phyloP scores from a whole-genome alignment of 495 filamentous ascomycete genomes.

The Physcia stellaris region DNA sequence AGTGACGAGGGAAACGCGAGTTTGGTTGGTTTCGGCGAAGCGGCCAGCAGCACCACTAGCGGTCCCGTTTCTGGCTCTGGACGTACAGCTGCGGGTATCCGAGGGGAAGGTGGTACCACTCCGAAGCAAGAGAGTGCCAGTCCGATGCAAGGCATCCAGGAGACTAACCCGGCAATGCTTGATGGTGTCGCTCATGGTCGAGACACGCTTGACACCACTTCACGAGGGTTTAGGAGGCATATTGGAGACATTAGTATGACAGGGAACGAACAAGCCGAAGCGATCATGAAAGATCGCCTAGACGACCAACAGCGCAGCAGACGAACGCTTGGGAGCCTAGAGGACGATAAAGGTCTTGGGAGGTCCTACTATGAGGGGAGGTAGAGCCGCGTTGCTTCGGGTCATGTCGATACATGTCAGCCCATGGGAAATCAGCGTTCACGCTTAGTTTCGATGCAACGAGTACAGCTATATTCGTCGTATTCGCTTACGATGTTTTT shows the following conservation, averaged over 20 bases:
- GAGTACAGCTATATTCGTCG: no score
- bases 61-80: conserved; percentile 45
- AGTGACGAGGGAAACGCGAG: conserved; percentile 65
- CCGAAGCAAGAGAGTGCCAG: conserved; percentile 11
- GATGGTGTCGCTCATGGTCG: conserved; percentile 43
- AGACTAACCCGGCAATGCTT: conserved; percentile 34
- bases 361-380: conserved; percentile 8
- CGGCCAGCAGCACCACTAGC: conserved; percentile 63
- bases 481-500: no score
- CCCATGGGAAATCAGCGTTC: no score
- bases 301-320: conserved; percentile 1
- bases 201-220: conserved; percentile 39
- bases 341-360: conserved; percentile 3
- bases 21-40: conserved; percentile 78
- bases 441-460: no score
- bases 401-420: no score
- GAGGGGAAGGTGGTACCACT: neutral
- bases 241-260: neutral
- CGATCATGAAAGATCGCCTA: conserved; percentile 12
- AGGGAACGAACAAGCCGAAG: conserved; percentile 15
- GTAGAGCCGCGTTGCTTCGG: neutral
- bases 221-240: conserved; percentile 20
- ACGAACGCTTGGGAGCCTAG: neutral
- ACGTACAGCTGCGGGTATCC: conserved; percentile 16
- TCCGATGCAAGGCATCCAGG: conserved; percentile 19